Evolutionary conservation across 1,284 basidiomycete species (phyloP), one percentile per base, ranked within the genome.

Genomic region (Melanopsichium pennsylvanicum): DNA sequence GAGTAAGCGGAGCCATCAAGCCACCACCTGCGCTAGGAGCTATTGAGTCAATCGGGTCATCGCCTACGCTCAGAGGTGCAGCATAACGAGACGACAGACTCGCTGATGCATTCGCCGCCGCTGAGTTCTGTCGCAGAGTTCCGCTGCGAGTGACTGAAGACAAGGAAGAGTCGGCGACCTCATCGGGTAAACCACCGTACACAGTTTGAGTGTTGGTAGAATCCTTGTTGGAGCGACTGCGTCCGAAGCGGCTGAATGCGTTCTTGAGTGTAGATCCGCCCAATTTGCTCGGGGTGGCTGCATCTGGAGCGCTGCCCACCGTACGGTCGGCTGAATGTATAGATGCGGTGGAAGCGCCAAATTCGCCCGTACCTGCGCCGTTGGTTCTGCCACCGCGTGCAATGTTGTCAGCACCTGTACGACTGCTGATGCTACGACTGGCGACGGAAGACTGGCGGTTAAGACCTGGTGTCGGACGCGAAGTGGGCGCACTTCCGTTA

Each of bases 1-100:
- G 72, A 3, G 61, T 60, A 15, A 76, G 45, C 12, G 73, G 75
- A 15, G 70, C 67, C 75, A 76, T 76, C 16, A 76, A 46, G 22
- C 70, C 63, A 12, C 44, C 55, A 18, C 38, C 58, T 4, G 57
- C 31, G 13, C 46, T 56, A 13, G 62, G 58, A 22, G 41, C 39
- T 37, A 55, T 54, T n/a, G 56, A 64, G 52, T 63, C 67, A 37
- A 70, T 48, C 38, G 61, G 60, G 18, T 70, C 61, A 27, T 70
- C 61, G 33, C 61, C 57, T 11, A 37, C 43, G 8, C 48, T 18
- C 13, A 56, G 40, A 4, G 25, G 12, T 13, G 43, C 31, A 11
- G 48, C 31, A 27, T 57, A 44, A 39, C 60, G 54, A 13, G 43
- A 48, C 7, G 60, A 57, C n/a, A 54, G 48, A 15, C 44, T 16